Percentiles rank a stretch among this genome's conserved stretches.
These are phyloP conservation scores for Candida maltosa DNA, from an alignment of 805 yeast species.

Conservation along the genomic window DNA sequence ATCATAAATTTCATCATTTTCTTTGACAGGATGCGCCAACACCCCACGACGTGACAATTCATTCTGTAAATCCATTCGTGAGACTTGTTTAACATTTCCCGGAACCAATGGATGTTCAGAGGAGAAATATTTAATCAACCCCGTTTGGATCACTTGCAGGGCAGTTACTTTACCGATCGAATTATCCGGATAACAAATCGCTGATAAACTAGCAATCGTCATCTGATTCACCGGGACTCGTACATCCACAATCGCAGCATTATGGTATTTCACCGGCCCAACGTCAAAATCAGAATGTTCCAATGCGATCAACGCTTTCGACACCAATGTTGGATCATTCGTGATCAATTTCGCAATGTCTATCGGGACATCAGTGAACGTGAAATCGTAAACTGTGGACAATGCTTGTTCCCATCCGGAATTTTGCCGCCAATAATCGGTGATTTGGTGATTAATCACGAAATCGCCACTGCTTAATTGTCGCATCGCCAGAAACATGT, in stretches of 20 bases:
- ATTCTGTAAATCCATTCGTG: slow-evolving; percentile 11
- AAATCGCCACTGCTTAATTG: slow-evolving; percentile 10
- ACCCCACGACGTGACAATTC: slow-evolving; percentile 8
- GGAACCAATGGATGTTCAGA: neutral
- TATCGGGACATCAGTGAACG: slow-evolving; percentile 1
- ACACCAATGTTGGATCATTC: slow-evolving; percentile 2
- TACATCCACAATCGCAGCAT: slow-evolving; percentile 1
- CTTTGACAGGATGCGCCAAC: slow-evolving; percentile 3
- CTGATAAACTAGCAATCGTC: neutral
- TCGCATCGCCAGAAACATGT: slow-evolving; percentile 9
- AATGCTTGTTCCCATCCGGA: slow-evolving; percentile 2
- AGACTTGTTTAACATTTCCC: neutral
- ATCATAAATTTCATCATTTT: slow-evolving; percentile 11
- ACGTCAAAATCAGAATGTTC: slow-evolving; percentile 1
- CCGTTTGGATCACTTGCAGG: no score
- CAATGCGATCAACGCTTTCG: slow-evolving; percentile 5
- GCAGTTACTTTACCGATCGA: no score
- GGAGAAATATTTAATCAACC: slow-evolving; percentile 3
- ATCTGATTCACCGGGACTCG: slow-evolving; percentile 4
- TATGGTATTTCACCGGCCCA: neutral
- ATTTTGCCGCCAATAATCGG: neutral
- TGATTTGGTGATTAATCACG: slow-evolving; percentile 1
- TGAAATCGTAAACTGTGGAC: slow-evolving; percentile 3
- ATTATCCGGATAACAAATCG: no score
- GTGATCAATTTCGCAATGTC: slow-evolving; percentile 3